phyloP scores from a whole-genome alignment of 495 filamentous ascomycete species.

The Tuber umbilicatum region DNA sequence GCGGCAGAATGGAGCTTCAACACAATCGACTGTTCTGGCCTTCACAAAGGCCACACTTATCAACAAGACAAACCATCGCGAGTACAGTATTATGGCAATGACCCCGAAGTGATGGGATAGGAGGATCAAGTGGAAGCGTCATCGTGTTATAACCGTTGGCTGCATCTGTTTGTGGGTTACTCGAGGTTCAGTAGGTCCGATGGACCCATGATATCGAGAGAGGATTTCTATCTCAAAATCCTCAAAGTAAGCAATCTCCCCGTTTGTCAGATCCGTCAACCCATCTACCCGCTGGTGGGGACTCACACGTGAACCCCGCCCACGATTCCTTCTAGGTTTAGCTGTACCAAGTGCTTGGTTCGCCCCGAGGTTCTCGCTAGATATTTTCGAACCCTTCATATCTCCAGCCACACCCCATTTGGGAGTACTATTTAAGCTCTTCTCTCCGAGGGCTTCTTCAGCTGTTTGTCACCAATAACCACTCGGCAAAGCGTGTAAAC shows the following conservation, averaged over 20 bases:
- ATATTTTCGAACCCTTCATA: neutral
- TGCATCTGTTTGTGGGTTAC: too few relatives aligned
- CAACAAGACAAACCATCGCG: neutral
- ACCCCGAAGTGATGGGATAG: neutral
- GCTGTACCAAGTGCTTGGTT: neutral
- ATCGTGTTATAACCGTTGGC: neutral
- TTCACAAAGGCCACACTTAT: neutral
- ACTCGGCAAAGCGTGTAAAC: neutral
- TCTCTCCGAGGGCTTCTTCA: neutral
- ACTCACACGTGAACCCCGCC: neutral
- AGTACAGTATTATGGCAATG: neutral
- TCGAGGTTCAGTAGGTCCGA: neutral
- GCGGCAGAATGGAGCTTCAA: neutral
- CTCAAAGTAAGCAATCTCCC: neutral
- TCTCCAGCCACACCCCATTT: neutral
- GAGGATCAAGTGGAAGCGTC: neutral
- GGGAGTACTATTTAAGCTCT: neutral
- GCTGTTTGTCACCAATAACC: neutral
- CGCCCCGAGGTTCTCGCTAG: neutral
- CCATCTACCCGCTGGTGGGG: neutral
- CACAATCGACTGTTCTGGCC: neutral
- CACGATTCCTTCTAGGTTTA: neutral
- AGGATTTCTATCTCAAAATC: neutral
- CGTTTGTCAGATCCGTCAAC: neutral
- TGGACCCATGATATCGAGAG: neutral